Percentiles rank a stretch among this genome's conserved stretches.
phyloP scores from a whole-genome alignment of 2,329 filamentous ascomycete genomes.

The Ascochyta koolunga region DNA sequence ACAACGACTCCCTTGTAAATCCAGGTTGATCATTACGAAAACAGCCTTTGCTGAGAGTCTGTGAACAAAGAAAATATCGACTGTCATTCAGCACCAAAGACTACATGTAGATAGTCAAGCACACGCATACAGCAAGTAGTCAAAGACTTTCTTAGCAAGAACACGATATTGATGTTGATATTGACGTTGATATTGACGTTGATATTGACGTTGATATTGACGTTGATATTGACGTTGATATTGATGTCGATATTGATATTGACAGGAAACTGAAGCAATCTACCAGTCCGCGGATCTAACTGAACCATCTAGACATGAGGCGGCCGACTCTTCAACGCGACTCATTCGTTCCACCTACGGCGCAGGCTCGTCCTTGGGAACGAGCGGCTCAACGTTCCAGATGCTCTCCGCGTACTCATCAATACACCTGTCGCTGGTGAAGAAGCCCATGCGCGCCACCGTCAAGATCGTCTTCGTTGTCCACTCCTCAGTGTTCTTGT shows the following conservation, averaged over 20 bases:
- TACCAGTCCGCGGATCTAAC: not conserved
- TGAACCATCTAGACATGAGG: slow-evolving; percentile 3
- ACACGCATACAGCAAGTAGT: not conserved
- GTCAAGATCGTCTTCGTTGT: slow-evolving; percentile 85
- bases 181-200: not conserved
- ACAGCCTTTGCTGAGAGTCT: no score
- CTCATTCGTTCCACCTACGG: slow-evolving; percentile 11
- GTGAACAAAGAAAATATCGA: not conserved
- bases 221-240: not conserved
- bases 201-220: not conserved
- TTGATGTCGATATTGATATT: not conserved
- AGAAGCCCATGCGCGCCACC: slow-evolving; percentile 96
- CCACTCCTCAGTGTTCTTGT: slow-evolving; percentile 92
- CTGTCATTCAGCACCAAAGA: not conserved
- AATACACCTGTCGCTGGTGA: slow-evolving; percentile 92
- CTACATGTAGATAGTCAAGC: not conserved
- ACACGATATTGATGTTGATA: not conserved
- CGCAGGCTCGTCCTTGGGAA: slow-evolving; percentile 46
- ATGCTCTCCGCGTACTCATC: slow-evolving; percentile 96
- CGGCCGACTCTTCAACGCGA: no score
- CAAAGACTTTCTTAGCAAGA: not conserved
- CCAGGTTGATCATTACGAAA: not conserved
- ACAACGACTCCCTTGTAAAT: not conserved
- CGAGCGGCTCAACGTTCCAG: slow-evolving; percentile 91
- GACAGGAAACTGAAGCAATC: not conserved